Conservation (phyloP, 2,329 filamentous ascomycete species). For the Colletotrichum sp. region DNA sequence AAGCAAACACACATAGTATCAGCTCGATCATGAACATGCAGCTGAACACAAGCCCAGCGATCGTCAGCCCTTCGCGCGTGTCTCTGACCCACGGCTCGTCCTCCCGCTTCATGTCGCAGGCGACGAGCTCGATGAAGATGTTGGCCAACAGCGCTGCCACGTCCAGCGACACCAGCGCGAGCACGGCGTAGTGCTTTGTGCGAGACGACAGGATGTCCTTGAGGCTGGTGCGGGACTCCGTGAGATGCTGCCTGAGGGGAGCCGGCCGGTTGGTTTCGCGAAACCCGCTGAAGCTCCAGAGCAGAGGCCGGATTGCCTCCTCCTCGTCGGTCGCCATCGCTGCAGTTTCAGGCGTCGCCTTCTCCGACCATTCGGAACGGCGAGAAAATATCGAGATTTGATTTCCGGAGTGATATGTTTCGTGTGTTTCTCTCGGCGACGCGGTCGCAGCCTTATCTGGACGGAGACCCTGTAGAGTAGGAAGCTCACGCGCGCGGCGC, state of each 20-base stretch:
- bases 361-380: background rate
- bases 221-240: conserved; percentile 11
- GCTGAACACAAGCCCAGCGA: conserved; percentile 63
- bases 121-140: conserved; percentile 53
- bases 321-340: conserved; percentile 14
- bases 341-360: background rate
- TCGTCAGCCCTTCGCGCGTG: conserved; percentile 47
- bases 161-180: conserved; percentile 50
- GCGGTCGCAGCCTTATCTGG: background rate
- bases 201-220: conserved; percentile 30
- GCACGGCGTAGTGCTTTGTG: conserved; percentile 49
- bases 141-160: conserved; percentile 50
- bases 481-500: background rate
- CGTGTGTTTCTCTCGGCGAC: background rate
- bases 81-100: conserved; percentile 46
- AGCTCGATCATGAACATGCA: conserved; percentile 71
- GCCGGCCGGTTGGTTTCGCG: conserved; percentile 13
- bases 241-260: conserved; percentile 14
- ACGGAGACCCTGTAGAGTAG: background rate
- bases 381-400: background rate
- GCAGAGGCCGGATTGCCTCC: conserved; percentile 8
- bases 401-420: background rate
- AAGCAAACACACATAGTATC: conserved; percentile 62
- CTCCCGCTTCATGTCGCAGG: conserved; percentile 48
- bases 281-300: conserved; percentile 19